Evolutionary conservation across 441 rosid species (phyloP), one percentile per base, ranked within the genome.

Genomic region (Capsella rubella): DNA sequence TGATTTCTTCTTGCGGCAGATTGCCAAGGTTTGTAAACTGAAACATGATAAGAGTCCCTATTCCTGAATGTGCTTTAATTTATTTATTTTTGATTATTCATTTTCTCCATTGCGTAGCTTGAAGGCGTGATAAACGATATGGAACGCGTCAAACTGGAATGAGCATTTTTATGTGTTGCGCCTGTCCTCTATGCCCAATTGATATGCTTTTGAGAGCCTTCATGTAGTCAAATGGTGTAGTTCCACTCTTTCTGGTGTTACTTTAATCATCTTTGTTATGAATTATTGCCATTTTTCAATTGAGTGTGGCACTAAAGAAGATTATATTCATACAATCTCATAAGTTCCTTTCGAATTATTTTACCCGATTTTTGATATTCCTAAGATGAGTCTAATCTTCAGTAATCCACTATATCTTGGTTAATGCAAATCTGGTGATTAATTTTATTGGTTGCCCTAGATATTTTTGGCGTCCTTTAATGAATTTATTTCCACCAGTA

Each of bases 51-150:
- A 29, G 40, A 50, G 9, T 32, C 40, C 25, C 25, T 21, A 21
- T 2, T 1, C 25, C 0, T 5, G 16, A 59, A 34, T 37, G 14
- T 32, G 53, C 2, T 21, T 21, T 21, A 21, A 21, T 21, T 0
- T 21, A 1, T 21, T 21, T 21, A 16, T 12, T 6, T 50, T 50
- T 50, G 28, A 21, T 21, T 46, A 6, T 15, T 16, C 4, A 37
- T 16, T 10, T 16, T 5, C 3, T 6, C 4, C 14, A n/a, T 60
- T 57, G 7, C 73, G 67, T 86, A 95, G 97, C 93, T 90, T 79
- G 99, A 95, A 85, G 89, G 93, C 14, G 83, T 90, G 83, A 90
- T 95, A 43, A 87, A 81, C 63, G 94, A 89, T 75, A 80, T 89
- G 88, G 97, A 92, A 73, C 81, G 90, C 73, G 64, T 89, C 78